These are phyloP conservation scores for Persicaria maculosa DNA, from an alignment of 148 eudicot genomes.

Conservation along the genomic window DNA sequence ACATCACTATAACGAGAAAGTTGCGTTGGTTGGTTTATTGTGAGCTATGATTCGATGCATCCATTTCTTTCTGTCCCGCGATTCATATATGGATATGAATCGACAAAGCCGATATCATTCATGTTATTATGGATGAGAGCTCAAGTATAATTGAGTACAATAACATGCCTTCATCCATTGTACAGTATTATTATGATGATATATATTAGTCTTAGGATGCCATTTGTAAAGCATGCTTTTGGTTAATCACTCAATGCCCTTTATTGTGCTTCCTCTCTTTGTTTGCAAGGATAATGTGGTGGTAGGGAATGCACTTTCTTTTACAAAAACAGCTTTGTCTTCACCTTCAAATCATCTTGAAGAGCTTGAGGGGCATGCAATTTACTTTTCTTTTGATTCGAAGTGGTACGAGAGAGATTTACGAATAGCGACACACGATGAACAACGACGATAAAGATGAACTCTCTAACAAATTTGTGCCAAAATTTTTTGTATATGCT, in stretches of 20 bases:
- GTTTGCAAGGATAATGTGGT: conserved; percentile 10
- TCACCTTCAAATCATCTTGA: no score
- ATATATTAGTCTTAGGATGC: conserved; percentile 6
- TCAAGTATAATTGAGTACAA: neutral
- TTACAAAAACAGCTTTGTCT: no score
- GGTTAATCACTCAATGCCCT: neutral
- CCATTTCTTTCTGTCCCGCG: neutral
- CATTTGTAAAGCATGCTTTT: conserved; percentile 9
- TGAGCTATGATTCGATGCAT: neutral
- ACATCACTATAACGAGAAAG: neutral
- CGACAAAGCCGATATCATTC: neutral
- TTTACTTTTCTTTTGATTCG: no score
- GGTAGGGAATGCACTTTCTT: conserved; percentile 5
- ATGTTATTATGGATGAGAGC: neutral
- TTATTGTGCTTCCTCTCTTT: neutral
- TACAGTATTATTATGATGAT: neutral
- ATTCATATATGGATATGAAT: neutral
- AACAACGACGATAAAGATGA: no score
- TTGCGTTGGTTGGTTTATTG: neutral
- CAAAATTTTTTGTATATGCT: no score
- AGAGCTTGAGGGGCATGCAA: no score
- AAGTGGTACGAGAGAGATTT: no score
- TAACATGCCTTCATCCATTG: neutral
- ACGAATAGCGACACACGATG: no score
- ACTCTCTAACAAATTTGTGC: no score